phyloP scores from a whole-genome alignment of 441 rosid species.

The Aleurites moluccanus region DNA sequence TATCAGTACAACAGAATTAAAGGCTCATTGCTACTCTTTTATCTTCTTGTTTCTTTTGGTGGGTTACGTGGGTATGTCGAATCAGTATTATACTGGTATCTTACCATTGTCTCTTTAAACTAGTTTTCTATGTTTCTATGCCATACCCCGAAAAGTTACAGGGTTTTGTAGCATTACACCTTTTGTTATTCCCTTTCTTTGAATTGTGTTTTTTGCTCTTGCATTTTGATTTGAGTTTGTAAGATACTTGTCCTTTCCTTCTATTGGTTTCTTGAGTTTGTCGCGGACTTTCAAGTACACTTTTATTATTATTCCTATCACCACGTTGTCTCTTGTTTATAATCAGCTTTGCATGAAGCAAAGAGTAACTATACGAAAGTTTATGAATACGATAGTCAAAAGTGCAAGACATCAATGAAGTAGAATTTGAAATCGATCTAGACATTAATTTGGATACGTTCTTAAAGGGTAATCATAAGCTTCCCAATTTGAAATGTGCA shows the following conservation, averaged over 20 bases:
- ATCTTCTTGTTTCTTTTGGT: too few relatives aligned
- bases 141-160: too few relatives aligned
- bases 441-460: neutral
- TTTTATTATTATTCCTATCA: neutral
- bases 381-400: neutral
- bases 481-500: neutral
- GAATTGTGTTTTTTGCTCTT: neutral
- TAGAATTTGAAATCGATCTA: neutral
- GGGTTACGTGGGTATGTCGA: too few relatives aligned
- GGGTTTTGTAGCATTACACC: neutral
- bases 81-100: neutral
- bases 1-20: too few relatives aligned
- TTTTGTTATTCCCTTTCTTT: neutral
- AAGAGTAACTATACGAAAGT: neutral
- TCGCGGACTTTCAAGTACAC: neutral
- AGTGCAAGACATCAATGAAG: neutral
- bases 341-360: neutral
- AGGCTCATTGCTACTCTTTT: too few relatives aligned
- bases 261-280: neutral
- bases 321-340: neutral
- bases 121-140: neutral
- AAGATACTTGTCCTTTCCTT: neutral
- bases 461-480: neutral
- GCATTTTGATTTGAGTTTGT: neutral
- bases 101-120: too few relatives aligned